Evolutionary conservation across 495 filamentous ascomycete genomes (phyloP), one percentile per base, ranked within the genome.

Genomic region (Aspergillus affinis): DNA sequence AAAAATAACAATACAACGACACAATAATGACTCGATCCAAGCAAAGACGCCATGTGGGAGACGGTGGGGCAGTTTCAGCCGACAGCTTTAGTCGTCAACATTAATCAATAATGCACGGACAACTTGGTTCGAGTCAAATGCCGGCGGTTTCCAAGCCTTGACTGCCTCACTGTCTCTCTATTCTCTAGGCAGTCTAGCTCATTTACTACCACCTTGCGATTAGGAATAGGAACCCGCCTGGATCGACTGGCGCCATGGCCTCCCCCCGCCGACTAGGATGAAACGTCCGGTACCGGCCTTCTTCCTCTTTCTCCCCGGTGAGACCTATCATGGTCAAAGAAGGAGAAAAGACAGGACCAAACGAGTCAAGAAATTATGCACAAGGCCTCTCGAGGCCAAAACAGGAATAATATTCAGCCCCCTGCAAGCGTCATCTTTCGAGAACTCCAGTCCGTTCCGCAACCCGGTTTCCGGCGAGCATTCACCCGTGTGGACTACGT

Each of bases 211-310:
- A n/a, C n/a, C n/a, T n/a, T n/a, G n/a, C n/a, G n/a, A n/a, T n/a
- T n/a, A 26, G 23, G 23, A 26, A n/a, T n/a, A 60, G 29, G 29
- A 55, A 32, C 46, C 55, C 56, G 55, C 46, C 48, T 65, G 59
- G 59, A 60, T 57, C 59, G 56, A 57, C 58, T 51, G 56, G 51
- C 57, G 53, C 51, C 46, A 61, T 48, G 60, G 13, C 60, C 60
- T 50, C 27, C 17, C 46, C 45, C 19, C 47, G 52, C 36, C 59
- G 56, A 29, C 36, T 62, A 52, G 44, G 53, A 59, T 61, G 59
- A 57, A 53, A 58, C 51, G 44, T 36, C 19, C 41, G 52, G 15
- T 51, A 20, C 20, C 45, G 26, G 32, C 50, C 36, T 13, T 10
- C 12, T 41, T 41, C 36, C 36, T 41, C 10, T 41, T 41, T 41